These are phyloP conservation scores for Tillandsia fasciculata DNA, from an alignment of 176 grass and related monocot genomes.

Conservation along the genomic window DNA sequence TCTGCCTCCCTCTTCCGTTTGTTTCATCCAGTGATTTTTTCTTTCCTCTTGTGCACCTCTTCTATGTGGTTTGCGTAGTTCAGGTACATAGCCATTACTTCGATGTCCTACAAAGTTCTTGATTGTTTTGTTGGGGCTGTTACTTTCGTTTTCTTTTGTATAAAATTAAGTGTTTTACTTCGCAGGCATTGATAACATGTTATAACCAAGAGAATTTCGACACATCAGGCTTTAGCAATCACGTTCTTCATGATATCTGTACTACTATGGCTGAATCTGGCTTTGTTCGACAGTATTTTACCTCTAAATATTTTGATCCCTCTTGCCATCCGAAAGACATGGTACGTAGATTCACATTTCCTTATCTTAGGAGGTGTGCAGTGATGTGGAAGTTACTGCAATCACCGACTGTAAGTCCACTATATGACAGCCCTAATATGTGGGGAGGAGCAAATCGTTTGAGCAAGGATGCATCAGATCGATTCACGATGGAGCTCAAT, in stretches of 20 bases:
- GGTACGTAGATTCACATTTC: conserved; percentile 78
- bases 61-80: conserved; percentile 79
- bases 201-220: conserved; percentile 70
- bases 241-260: conserved; percentile 62
- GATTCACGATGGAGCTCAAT: conserved; percentile 40
- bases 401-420: conserved; percentile 38
- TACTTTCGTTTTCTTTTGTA: conserved; percentile 7
- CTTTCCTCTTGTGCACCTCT: conserved; percentile 70
- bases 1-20: conserved; percentile 73
- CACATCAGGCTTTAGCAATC: conserved; percentile 51
- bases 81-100: conserved; percentile 45
- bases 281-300: conserved; percentile 64
- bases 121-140: conserved; percentile 8
- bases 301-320: conserved; percentile 60
- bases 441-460: conserved; percentile 69
- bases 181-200: conserved; percentile 82
- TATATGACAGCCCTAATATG: conserved; percentile 60
- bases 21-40: conserved; percentile 59
- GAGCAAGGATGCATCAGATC: conserved; percentile 33
- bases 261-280: conserved; percentile 58
- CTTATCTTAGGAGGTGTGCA: conserved; percentile 80
- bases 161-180: conserved; percentile 14
- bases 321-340: conserved; percentile 65
- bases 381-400: conserved; percentile 75
- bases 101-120: background rate